These are phyloP conservation scores for Aaosphaeria pasadenensis DNA, from an alignment of 2,329 filamentous ascomycete species.

Conservation along the genomic window DNA sequence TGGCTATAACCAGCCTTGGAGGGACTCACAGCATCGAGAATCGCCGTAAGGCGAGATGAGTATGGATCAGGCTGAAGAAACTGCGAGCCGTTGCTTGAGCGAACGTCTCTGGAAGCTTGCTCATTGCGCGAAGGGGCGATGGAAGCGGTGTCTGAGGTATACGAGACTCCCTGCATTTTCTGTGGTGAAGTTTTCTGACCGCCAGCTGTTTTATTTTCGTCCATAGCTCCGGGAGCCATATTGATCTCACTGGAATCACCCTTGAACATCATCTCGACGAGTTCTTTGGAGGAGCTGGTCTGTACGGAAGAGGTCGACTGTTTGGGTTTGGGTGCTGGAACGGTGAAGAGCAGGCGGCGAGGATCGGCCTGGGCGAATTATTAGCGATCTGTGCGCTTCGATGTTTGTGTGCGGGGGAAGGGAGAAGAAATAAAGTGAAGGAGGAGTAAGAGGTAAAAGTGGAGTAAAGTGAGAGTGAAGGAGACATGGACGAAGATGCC, in stretches of 20 bases:
- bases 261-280: conserved; percentile 24
- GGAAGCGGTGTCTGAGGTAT: no score
- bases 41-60: conserved; percentile 24
- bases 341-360: conserved; percentile 18
- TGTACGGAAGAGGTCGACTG: conserved; percentile 3
- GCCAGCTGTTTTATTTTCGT: no score
- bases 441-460: not conserved
- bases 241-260: conserved; percentile 19
- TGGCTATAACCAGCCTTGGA: conserved; percentile 7
- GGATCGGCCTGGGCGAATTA: conserved; percentile 17
- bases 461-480: no score
- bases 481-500: no score
- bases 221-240: conserved; percentile 5
- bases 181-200: no score
- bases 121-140: no score
- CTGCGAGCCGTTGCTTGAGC: not conserved
- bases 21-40: conserved; percentile 20
- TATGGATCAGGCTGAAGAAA: conserved; percentile 15
- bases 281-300: conserved; percentile 11
- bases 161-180: no score
- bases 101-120: no score
- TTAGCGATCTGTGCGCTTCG: not conserved
- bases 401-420: not conserved
- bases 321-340: conserved; percentile 7
- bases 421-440: conserved; percentile 1